Evolutionary conservation across 805 yeast species (phyloP).

Genomic region (Candida fluviatilis): DNA sequence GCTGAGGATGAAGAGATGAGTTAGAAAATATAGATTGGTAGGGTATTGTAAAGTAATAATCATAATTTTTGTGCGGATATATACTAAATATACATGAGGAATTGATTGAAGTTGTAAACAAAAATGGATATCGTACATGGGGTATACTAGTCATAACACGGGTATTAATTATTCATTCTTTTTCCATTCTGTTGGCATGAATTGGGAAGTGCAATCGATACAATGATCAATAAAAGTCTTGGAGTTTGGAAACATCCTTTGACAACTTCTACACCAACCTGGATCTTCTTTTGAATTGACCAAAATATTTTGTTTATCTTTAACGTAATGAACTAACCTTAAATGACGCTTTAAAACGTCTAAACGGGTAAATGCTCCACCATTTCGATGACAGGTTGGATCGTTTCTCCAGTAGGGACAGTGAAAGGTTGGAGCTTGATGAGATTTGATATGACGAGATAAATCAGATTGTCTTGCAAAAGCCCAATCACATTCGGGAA

Average conservation of each 20-base stretch:
- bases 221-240: slow-evolving; percentile 64
- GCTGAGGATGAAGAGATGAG: slow-evolving; percentile 11
- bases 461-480: slow-evolving; percentile 67
- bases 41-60: slow-evolving; percentile 1
- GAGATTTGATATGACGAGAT: slow-evolving; percentile 64
- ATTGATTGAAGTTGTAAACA: too few species aligned
- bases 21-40: background rate
- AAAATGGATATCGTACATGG: background rate
- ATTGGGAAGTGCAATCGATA: slow-evolving; percentile 49
- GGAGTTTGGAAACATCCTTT: slow-evolving; percentile 48
- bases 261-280: slow-evolving; percentile 69
- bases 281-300: slow-evolving; percentile 41
- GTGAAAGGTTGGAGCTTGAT: slow-evolving; percentile 58
- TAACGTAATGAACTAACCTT: slow-evolving; percentile 63
- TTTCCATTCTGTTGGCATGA: slow-evolving; percentile 21
- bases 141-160: too few species aligned
- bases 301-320: slow-evolving; percentile 28
- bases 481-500: slow-evolving; percentile 57
- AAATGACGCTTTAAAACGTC: slow-evolving; percentile 75
- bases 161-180: slow-evolving; percentile 1
- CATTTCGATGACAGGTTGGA: slow-evolving; percentile 70
- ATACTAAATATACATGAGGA: background rate
- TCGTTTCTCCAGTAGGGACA: slow-evolving; percentile 73
- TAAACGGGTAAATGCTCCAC: slow-evolving; percentile 68
- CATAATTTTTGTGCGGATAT: background rate